Conservation (phyloP, 2,329 filamentous ascomycete species). For the Botrytis hyacinthi region DNA sequence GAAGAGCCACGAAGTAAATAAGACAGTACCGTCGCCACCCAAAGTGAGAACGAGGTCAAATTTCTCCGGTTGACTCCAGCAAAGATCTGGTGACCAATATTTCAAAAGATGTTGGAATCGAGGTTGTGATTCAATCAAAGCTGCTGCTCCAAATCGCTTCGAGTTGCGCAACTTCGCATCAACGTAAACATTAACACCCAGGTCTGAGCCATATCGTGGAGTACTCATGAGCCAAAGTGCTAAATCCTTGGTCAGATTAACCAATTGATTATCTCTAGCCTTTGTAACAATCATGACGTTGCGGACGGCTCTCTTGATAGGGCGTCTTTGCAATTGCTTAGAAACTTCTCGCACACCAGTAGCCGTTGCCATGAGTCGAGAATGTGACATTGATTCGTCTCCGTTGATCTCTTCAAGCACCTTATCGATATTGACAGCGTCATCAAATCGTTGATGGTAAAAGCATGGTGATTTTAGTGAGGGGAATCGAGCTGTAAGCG, state of each 20-base stretch:
- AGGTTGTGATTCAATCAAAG: conserved; percentile 69
- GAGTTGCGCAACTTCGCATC: conserved; percentile 89
- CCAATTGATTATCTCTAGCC: conserved; percentile 89
- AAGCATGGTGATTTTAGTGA: conserved; percentile 90
- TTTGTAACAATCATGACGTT: conserved; percentile 99
- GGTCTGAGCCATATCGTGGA: conserved; percentile 80
- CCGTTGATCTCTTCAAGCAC: conserved; percentile 91
- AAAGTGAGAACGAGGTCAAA: conserved; percentile 92
- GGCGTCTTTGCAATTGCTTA: conserved; percentile 87
- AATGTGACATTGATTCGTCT: conserved; percentile 89
- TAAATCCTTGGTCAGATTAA: conserved; percentile 83
- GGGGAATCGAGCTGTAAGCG: conserved; percentile 51
- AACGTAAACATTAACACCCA: conserved; percentile 98
- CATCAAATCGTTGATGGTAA: conserved; percentile 95
- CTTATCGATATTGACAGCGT: conserved; percentile 90
- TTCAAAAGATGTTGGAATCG: conserved; percentile 80
- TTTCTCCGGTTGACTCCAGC: conserved; percentile 88
- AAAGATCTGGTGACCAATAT: conserved; percentile 96
- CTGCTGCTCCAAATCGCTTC: conserved; percentile 78
- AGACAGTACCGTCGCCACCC: conserved; percentile 81
- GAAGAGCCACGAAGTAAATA: conserved; percentile 91
- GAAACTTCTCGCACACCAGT: conserved; percentile 93
- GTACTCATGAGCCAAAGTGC: conserved; percentile 84
- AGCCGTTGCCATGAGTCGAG: conserved; percentile 89
- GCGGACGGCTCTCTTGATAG: conserved; percentile 85